phyloP scores from a whole-genome alignment of 139 green algal species.

The Haematococcus lacustris region DNA sequence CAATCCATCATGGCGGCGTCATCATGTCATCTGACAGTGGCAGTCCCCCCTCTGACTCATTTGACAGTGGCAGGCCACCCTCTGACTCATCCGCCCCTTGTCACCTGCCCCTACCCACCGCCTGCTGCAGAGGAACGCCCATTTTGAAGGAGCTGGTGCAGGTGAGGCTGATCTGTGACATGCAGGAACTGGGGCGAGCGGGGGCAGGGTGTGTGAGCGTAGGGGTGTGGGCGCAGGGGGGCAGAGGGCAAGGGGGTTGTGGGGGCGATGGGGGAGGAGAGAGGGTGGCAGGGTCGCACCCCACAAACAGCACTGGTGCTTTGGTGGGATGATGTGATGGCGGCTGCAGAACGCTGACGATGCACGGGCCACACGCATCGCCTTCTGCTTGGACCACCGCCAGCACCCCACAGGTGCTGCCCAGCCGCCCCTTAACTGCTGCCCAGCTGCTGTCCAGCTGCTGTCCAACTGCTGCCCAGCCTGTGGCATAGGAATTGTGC shows the following conservation, averaged over 20 bases:
- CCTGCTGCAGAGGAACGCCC: conserved; percentile 63
- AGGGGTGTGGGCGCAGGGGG: neutral
- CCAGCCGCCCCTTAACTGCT: too few species aligned
- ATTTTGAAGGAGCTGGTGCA: conserved; percentile 77
- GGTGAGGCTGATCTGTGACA: too few species aligned
- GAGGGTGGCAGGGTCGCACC: neutral
- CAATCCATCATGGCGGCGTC: too few species aligned
- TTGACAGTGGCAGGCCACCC: too few species aligned
- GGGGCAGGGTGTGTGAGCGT: neutral
- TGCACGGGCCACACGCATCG: conserved; percentile 39
- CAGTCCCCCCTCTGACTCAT: too few species aligned
- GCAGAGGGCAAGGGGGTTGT: neutral
- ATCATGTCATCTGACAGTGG: too few species aligned
- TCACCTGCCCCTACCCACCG: too few species aligned
- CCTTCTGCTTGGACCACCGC: conserved; percentile 48
- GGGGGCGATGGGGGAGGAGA: neutral
- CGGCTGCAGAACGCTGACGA: conserved; percentile 58
- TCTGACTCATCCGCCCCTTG: too few species aligned
- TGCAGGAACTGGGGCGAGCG: neutral
- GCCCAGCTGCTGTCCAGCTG: too few species aligned
- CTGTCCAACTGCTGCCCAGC: too few species aligned
- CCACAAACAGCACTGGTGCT: neutral
- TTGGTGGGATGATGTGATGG: neutral
- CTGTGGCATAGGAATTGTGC: too few species aligned
- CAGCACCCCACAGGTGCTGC: conserved; percentile 24